Evolutionary conservation across 805 yeast genomes (phyloP), one percentile per base, ranked within the genome.

Genomic region (Kodamaea leandrae): DNA sequence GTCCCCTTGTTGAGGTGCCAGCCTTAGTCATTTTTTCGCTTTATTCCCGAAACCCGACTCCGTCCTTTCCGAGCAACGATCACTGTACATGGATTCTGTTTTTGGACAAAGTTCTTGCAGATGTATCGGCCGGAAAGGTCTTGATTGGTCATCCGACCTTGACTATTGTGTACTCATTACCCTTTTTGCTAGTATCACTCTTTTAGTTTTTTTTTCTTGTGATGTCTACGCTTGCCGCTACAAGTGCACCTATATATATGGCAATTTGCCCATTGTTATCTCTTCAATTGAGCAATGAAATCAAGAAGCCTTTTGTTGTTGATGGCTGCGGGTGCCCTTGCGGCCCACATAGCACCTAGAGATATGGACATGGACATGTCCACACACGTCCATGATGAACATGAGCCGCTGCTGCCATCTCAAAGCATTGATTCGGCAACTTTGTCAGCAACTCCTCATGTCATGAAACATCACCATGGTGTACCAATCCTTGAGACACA

Each of bases 401-500:
- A n/a, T 26, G 14, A 10, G 7, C 25, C 9, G 25, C 7, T 7
- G 25, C 9, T 10, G 9, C 25, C 25, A 7, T 10, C 25, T n/a
- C n/a, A n/a, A n/a, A n/a, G n/a, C n/a, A n/a, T n/a, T n/a, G n/a
- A n/a, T n/a, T 6, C 34, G 15, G 21, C 21, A 4, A 16, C 30
- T 16, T 9, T 24, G 13, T 13, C 32, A 6, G 69, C 72, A 2
- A 47, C 56, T 6, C 66, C 75, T 26, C 75, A 70, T 46, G 60
- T 54, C 7, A 38, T 45, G 53, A 53, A 57, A 12, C 69, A 78
- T 54, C 57, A 61, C 36, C 96, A 87, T 54, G 95, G 95, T 0
- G 54, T 77, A 48, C 90, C 95, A 1, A 86, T 90, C 32, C 68
- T 89, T 34, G 66, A 79, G 19, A 83, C 85, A 2, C 54, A 77